Evolutionary conservation across 2,329 filamentous ascomycete species (phyloP), one percentile per base, ranked within the genome.

Genomic region (Colletotrichum melonis): DNA sequence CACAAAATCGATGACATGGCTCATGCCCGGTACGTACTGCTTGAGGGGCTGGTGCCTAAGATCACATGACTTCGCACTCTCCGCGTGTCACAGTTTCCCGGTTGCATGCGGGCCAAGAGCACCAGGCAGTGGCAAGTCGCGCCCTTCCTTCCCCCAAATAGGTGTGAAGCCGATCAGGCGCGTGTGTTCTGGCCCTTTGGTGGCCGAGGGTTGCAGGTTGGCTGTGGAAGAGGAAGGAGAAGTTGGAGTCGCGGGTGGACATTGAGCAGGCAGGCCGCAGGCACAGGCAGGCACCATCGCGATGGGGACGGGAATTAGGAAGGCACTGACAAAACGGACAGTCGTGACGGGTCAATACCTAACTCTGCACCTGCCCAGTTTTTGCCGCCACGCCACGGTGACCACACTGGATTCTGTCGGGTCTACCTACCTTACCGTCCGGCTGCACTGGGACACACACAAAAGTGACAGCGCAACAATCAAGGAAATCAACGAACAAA

Each of bases 11-110:
- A 11, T 42, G 56, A 54, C 38, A 59, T 42, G 42, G 65, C 7
- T n/a, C 22, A 38, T 26, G 4, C 12, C 7, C 11, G 22, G 16
- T 42, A 62, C 56, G 30, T 67, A 66, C 24, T 32, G 19, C 24
- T 8, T n/a, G 22, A 38, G 12, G 70, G 66, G 73, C 77, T 78
- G 80, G 78, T 83, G 81, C 81, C 82, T 83, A 74, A 69, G 30
- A 58, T 81, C 82, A 84, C 81, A 82, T 84, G 82, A 81, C 63
- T 73, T 79, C 82, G 82, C 77, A 79, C 78, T 77, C 76, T 64
- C 69, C 68, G 81, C 82, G 82, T 81, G 82, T 79, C 77, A 19
- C 63, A 56, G 46, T 14, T 56, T 12, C 19, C 55, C 67, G 46
- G 67, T 22, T 57, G 49, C 56, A 46, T 16, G 28, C 74, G 74